These are phyloP conservation scores for Hypoxylon sp. DNA, from an alignment of 2,329 filamentous ascomycete genomes.

Conservation along the genomic window DNA sequence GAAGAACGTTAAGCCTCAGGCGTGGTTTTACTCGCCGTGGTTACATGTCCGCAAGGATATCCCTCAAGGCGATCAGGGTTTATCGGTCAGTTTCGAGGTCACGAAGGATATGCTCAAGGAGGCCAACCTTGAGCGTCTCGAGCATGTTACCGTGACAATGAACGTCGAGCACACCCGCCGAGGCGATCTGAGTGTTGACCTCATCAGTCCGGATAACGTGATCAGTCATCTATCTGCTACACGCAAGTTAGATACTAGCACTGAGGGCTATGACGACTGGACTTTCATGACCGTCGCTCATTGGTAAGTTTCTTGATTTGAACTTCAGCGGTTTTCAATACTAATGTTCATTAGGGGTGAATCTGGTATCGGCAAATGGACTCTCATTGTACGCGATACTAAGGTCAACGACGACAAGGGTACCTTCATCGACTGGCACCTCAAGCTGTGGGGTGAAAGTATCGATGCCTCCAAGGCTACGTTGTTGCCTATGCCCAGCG, in stretches of 20 bases:
- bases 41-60: slow-evolving; percentile 88
- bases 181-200: slow-evolving; percentile 92
- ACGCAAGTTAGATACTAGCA: slow-evolving; percentile 76
- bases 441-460: slow-evolving; percentile 93
- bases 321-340: background rate
- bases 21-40: slow-evolving; percentile 96
- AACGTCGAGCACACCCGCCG: slow-evolving; percentile 90
- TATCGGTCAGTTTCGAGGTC: slow-evolving; percentile 85
- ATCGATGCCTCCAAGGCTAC: slow-evolving; percentile 81
- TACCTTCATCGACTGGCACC: slow-evolving; percentile 89
- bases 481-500: slow-evolving; percentile 84
- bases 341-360: slow-evolving; percentile 78
- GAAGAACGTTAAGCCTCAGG: slow-evolving; percentile 92
- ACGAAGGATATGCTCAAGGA: slow-evolving; percentile 83
- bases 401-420: slow-evolving; percentile 82
- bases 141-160: slow-evolving; percentile 98
- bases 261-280: slow-evolving; percentile 89
- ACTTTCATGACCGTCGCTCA: slow-evolving; percentile 99
- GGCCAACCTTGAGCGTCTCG: slow-evolving; percentile 87
- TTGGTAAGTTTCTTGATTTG: slow-evolving; percentile 73
- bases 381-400: slow-evolving; percentile 88
- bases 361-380: slow-evolving; percentile 89
- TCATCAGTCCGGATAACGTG: slow-evolving; percentile 86
- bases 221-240: slow-evolving; percentile 86
- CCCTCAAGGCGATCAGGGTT: slow-evolving; percentile 85